Evolutionary conservation across 2,329 filamentous ascomycete species (phyloP), one percentile per base, ranked within the genome.

Genomic region (Leptosphaerulina australis): DNA sequence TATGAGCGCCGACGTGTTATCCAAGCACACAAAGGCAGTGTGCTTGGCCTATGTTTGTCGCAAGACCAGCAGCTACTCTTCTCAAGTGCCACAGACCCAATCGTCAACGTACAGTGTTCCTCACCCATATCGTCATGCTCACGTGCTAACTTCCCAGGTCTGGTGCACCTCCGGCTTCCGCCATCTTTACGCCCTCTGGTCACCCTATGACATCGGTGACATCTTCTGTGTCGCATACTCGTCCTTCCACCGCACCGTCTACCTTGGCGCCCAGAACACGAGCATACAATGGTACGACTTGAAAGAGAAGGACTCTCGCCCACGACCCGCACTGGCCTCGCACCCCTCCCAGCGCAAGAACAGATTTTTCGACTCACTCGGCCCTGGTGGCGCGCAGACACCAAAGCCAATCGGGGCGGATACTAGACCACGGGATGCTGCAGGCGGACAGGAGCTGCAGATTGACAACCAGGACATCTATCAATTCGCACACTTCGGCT

Each of bases 201-300:
- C 91, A 55, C 87, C 87, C 39, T 92, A 95, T 73, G 93, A 97
- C 64, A 89, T 96, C 30, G 94, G 94, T 53, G 94, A 99, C 75
- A 85, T 99, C 53, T 97, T 97, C 72, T 96, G 91, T 60, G 87
- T 96, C n/a, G 88, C 88, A 1, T 97, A 96, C 72, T 96, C 91
- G 5, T 77, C 85, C 7, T 81, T 85, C 58, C 80, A 90, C 64
- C 83, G 93, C 62, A 96, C 88, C 0, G 82, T 96, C 5, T 97
- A 96, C 71, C 83, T 96, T 37, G 94, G 94, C 52, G 90, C 91
- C 1, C 94, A 97, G 69, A 97, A 97, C 68, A 93, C 91, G 6
- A 91, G 88, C 25, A 94, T 97, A 43, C 92, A 96, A 79, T 99
- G 94, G 94, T 88, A 91, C 62, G 82, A 86, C 58, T 76, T 96